Conservation (phyloP, 2,329 filamentous ascomycete species). For the Elsinoe fawcettii region DNA sequence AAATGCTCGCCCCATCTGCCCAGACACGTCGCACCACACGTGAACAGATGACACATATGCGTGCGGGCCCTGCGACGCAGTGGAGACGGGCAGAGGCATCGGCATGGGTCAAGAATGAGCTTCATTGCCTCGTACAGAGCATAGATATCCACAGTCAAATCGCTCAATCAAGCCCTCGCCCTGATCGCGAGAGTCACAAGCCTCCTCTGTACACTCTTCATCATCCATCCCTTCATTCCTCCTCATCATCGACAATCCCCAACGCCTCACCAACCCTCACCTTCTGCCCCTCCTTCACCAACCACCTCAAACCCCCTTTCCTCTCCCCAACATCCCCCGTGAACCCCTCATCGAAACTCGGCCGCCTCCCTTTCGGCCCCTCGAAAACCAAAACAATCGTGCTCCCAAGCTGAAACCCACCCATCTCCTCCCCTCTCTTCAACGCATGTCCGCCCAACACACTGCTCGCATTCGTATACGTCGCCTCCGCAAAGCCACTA, state of each 20-base stretch:
- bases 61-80: too few species aligned
- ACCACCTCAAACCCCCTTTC: slow-evolving; percentile 73
- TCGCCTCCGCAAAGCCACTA: slow-evolving; percentile 86
- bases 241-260: slow-evolving; percentile 58
- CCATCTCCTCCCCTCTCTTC: slow-evolving; percentile 89
- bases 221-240: neutral
- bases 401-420: slow-evolving; percentile 90
- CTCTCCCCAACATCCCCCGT: slow-evolving; percentile 40
- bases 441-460: slow-evolving; percentile 78
- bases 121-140: neutral
- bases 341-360: slow-evolving; percentile 54
- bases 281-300: slow-evolving; percentile 75
- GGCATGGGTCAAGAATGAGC: neutral
- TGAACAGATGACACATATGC: too few species aligned
- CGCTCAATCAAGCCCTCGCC: neutral
- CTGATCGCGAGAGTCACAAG: neutral
- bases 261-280: slow-evolving; percentile 84
- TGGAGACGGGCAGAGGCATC: neutral
- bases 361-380: slow-evolving; percentile 60
- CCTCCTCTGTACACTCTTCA: too few species aligned
- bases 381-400: slow-evolving; percentile 96
- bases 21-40: too few species aligned
- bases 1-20: too few species aligned
- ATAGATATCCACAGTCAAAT: neutral
- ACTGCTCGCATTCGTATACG: slow-evolving; percentile 68